phyloP scores from a whole-genome alignment of 148 eudicot species.

The Rhododendron henanense region DNA sequence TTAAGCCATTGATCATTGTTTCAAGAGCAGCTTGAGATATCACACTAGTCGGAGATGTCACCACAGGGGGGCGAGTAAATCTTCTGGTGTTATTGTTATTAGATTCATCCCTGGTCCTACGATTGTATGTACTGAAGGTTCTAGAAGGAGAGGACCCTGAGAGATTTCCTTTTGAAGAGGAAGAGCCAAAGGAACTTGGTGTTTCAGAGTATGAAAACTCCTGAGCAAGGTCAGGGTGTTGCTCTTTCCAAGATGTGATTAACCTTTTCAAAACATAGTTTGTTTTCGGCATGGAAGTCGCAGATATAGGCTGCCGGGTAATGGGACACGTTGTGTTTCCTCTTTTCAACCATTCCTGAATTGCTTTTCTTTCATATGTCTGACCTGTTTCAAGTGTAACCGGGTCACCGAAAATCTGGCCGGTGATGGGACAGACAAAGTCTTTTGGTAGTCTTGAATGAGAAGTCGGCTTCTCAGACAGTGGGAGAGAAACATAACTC shows the following conservation, averaged over 20 bases:
- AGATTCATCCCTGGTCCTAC: conserved; percentile 9
- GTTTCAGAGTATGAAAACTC: conserved; percentile 38
- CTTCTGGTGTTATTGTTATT: conserved; percentile 27
- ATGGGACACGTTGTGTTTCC: conserved; percentile 61
- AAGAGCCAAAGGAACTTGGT: conserved; percentile 20
- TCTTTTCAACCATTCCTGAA: conserved; percentile 56
- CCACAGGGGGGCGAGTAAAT: conserved; percentile 22
- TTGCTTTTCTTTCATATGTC: conserved; percentile 59
- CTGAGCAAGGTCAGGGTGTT: conserved; percentile 46
- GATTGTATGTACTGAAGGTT: conserved; percentile 7
- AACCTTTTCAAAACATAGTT: conserved; percentile 52
- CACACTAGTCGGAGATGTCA: conserved; percentile 45
- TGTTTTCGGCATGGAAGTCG: conserved; percentile 42
- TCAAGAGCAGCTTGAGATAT: conserved; percentile 54
- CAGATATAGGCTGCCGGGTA: conserved; percentile 45
- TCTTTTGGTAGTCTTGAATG: conserved; percentile 54
- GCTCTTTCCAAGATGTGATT: conserved; percentile 53
- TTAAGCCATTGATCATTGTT: conserved; percentile 36
- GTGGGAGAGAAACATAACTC: conserved; percentile 31
- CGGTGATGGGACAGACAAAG: conserved; percentile 57
- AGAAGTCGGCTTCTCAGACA: conserved; percentile 31
- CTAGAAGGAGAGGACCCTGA: conserved; percentile 22
- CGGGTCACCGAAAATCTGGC: conserved; percentile 44
- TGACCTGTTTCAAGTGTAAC: conserved; percentile 63
- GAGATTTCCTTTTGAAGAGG: conserved; percentile 16